Evolutionary conservation across 2,329 filamentous ascomycete genomes (phyloP), one percentile per base, ranked within the genome.

Genomic region (Colletotrichum tropicicola): DNA sequence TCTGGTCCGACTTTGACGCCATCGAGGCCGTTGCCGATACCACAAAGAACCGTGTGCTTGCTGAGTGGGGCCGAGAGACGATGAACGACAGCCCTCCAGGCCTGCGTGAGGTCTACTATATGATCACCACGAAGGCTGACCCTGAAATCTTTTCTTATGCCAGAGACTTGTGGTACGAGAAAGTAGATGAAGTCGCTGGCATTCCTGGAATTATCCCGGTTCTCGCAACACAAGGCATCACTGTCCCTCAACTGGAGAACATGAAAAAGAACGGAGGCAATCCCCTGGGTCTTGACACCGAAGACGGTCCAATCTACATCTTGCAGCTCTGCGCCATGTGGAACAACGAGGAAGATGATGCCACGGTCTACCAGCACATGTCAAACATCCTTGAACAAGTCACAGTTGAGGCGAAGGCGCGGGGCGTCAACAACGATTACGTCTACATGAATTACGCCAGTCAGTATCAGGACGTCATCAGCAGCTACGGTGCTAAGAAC

Each of bases 361-460:
- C 37, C 6, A 49, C 57, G 19, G 67, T 72, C n/a, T 66, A 70
- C 45, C 15, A 51, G 3, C 66, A 65, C n/a, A 63, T 66, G 12
- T 69, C 68, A 3, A 48, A 56, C 6, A 48, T 72, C 3, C 39
- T 74, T 12, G 41, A 59, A 6, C 66, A 45, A 23, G 58, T 73
- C 37, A 59, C 68, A 17, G 68, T 68, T 4, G 59, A 54, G 6
- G 55, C 65, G 17, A 47, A 65, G 52, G 30, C 23, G 30, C 58
- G 51, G 5, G 71, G 68, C 5, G 15, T 49, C 3, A 28, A 65
- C n/a, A 68, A 57, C 25, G 68, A 69, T 13, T 74, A 69, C 32
- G 30, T 71, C 17, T 83, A 82, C 68, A 75, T 83, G 68, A 83
- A 84, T 69, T 83, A 84, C 64, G 80, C 79, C 2, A 73, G 73